Evolutionary conservation across 805 yeast species (phyloP).

Genomic region (Cyberlindnera misumaiensis): DNA sequence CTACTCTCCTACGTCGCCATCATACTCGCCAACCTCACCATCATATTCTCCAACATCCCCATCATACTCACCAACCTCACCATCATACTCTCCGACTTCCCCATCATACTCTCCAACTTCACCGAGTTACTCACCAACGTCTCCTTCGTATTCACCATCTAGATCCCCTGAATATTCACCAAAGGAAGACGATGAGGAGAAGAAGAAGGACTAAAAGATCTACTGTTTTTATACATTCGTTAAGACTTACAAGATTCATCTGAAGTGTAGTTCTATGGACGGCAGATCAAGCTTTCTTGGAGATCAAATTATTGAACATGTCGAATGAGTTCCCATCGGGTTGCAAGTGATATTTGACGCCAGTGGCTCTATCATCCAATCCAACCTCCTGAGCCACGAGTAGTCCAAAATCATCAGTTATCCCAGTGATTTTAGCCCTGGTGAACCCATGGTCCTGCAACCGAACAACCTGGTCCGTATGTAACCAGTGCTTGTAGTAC

Average conservation of each 20-base stretch:
- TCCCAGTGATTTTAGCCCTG: constrained; percentile 68
- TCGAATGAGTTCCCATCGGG: constrained; percentile 98
- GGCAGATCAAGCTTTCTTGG: constrained; percentile 33
- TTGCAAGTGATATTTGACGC: constrained; percentile 61
- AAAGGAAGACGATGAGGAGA: constrained; percentile 8
- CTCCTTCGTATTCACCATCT: constrained; percentile 58
- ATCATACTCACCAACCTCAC: constrained; percentile 69
- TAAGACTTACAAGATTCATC: not conserved
- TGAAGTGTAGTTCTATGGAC: not conserved
- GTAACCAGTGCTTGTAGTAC: constrained; percentile 86
- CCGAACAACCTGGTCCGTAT: constrained; percentile 64
- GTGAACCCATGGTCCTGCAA: constrained; percentile 46
- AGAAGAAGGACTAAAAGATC: constrained; percentile 7
- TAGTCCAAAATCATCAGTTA: constrained; percentile 79
- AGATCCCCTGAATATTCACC: constrained; percentile 25
- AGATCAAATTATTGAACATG: constrained; percentile 83
- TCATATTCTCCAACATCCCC: constrained; percentile 66
- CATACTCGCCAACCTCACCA: constrained; percentile 73
- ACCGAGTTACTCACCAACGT: constrained; percentile 69
- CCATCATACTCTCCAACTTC: constrained; percentile 81
- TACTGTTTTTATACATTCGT: constrained; percentile 1
- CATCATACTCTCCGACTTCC: constrained; percentile 66
- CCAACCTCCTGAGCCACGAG: constrained; percentile 66
- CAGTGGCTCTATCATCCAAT: constrained; percentile 38
- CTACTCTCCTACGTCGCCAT: constrained; percentile 64